Conservation (phyloP, 2,329 filamentous ascomycete genomes). For the Aspergillus fijiensis region DNA sequence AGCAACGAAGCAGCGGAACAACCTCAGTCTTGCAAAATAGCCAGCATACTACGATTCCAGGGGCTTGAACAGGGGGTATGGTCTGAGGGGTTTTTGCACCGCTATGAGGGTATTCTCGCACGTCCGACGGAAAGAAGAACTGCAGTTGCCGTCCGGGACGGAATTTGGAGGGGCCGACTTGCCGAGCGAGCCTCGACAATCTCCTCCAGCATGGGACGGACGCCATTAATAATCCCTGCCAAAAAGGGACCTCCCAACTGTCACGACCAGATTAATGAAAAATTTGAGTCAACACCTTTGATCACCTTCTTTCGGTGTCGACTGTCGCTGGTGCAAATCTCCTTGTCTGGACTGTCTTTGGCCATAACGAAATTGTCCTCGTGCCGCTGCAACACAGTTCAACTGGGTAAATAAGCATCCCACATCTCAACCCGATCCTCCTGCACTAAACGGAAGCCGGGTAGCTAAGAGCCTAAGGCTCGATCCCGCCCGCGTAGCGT, state of each 20-base stretch:
- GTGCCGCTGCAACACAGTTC: not conserved
- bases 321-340: not conserved
- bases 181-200: not conserved
- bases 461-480: not conserved
- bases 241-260: not conserved
- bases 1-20: not conserved
- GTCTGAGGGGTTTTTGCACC: not conserved
- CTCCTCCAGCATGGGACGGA: not conserved
- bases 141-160: not conserved
- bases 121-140: not conserved
- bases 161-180: not conserved
- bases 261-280: not conserved
- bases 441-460: conserved; percentile 7
- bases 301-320: not conserved
- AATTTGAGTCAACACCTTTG: not conserved
- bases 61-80: not conserved
- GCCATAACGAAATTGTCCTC: not conserved
- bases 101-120: not conserved
- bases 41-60: not conserved
- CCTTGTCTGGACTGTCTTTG: not conserved
- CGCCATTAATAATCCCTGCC: not conserved
- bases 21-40: not conserved
- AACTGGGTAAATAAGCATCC: conserved; percentile 2
- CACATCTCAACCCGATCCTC: not conserved
- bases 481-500: conserved; percentile 7